A percentile compares a stretch with the other conserved stretches of the same genome.
Evolutionary conservation across 257 asterid species (phyloP).

Genomic region (Salvia rosmarinus): DNA sequence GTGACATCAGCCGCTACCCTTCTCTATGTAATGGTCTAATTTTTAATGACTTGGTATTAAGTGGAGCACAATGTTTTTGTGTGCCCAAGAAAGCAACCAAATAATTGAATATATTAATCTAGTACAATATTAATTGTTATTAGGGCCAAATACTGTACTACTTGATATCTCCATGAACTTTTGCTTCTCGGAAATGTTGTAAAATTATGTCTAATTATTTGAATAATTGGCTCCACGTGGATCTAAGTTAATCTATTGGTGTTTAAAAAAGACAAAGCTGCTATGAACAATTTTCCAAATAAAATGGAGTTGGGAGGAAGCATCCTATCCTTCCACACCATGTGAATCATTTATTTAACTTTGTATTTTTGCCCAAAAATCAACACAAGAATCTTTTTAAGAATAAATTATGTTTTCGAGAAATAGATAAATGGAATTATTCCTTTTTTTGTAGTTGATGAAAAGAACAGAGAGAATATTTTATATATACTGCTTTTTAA

Average conservation of each 20-base stretch:
- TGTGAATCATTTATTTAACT: conserved; percentile 38
- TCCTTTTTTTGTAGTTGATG: conserved; percentile 39
- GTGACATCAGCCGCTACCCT: conserved; percentile 28
- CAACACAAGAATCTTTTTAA: conserved; percentile 31
- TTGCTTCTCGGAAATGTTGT: neutral
- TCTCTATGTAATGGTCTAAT: conserved; percentile 30
- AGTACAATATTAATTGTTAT: neutral
- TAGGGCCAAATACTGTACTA: conserved; percentile 28
- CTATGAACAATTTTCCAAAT: conserved; percentile 16
- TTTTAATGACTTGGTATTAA: conserved; percentile 14
- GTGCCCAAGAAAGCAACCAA: conserved; percentile 43
- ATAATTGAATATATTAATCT: conserved; percentile 24
- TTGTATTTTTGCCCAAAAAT: neutral
- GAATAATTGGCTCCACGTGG: conserved; percentile 26
- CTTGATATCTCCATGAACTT: conserved; percentile 36
- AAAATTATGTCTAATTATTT: conserved; percentile 10
- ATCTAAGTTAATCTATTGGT: conserved; percentile 27
- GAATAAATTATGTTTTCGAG: conserved; percentile 11
- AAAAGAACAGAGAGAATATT: conserved; percentile 32
- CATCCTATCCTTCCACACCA: conserved; percentile 46
- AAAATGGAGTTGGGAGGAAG: conserved; percentile 37
- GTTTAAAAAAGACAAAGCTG: conserved; percentile 25
- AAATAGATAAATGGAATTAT: conserved; percentile 25
- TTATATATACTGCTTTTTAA: conserved; percentile 1
- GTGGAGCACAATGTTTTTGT: conserved; percentile 41